phyloP scores from a whole-genome alignment of 371 early-diverging fungal genomes.

The Apophysomyces trapeziformis region DNA sequence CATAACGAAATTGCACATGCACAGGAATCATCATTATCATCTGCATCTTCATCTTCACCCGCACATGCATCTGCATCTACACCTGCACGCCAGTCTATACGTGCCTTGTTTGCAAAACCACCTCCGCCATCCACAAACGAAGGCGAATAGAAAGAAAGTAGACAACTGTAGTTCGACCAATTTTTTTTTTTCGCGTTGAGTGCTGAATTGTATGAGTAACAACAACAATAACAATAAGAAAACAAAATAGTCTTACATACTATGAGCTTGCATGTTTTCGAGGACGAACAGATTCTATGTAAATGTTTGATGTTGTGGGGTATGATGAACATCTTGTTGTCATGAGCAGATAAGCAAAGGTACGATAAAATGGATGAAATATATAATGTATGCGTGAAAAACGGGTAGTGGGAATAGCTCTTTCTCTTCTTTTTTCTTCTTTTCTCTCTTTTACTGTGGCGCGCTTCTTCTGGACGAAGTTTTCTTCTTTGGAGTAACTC shows the following conservation, averaged over 20 bases:
- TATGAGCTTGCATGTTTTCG: neutral
- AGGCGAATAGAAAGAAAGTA: neutral
- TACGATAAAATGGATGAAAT: constrained; percentile 4
- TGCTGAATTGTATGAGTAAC: neutral
- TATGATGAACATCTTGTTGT: constrained; percentile 9
- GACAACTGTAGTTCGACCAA: neutral
- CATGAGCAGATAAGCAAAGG: constrained; percentile 2
- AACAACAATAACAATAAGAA: neutral
- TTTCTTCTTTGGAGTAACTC: neutral
- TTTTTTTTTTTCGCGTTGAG: neutral
- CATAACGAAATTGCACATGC: neutral
- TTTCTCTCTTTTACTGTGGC: neutral
- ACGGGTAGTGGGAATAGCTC: no score
- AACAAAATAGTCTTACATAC: neutral
- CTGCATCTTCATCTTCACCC: neutral
- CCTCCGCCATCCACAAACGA: constrained; percentile 14
- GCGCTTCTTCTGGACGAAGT: neutral
- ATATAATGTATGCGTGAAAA: constrained; percentile 3
- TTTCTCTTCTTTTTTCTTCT: neutral
- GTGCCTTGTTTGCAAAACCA: constrained; percentile 9
- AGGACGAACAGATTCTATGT: neutral
- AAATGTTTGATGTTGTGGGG: neutral
- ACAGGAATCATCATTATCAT: neutral
- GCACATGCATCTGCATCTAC: constrained; percentile 13
- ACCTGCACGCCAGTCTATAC: constrained; percentile 8